phyloP scores from a whole-genome alignment of 2,329 filamentous ascomycete genomes.

The Xylariaceae sp. region DNA sequence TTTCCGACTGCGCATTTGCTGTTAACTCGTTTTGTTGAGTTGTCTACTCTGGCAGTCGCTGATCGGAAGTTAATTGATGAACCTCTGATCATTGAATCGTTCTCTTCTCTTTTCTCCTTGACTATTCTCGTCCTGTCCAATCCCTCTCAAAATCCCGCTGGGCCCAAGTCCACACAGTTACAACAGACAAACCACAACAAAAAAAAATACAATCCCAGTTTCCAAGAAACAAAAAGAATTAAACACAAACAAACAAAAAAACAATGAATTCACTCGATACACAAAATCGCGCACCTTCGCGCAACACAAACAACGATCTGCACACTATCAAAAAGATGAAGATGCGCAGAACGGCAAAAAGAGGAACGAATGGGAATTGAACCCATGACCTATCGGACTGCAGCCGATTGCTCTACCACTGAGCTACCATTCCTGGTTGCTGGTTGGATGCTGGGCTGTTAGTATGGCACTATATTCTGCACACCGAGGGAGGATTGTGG shows the following conservation, averaged over 20 bases:
- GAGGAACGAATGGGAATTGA: conserved; percentile 7
- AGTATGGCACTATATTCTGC: not conserved
- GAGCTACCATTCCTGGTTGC: conserved; percentile 1
- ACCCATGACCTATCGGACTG: conserved; percentile 5
- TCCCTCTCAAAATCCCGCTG: too few relatives aligned
- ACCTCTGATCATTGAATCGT: too few relatives aligned
- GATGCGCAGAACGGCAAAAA: not conserved
- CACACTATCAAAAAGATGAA: not conserved
- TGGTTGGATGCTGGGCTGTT: not conserved
- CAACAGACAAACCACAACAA: not conserved
- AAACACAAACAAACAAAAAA: not conserved
- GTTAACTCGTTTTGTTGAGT: too few relatives aligned
- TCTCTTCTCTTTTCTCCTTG: too few relatives aligned
- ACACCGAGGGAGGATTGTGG: not conserved
- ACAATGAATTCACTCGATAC: too few relatives aligned
- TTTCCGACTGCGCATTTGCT: too few relatives aligned
- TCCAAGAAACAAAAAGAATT: not conserved
- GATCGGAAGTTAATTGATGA: too few relatives aligned
- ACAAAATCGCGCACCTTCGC: not conserved
- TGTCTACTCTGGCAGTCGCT: too few relatives aligned
- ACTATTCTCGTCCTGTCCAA: too few relatives aligned
- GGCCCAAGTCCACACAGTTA: too few relatives aligned
- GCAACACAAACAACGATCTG: not conserved
- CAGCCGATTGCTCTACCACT: conserved; percentile 5
- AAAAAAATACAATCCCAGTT: not conserved